phyloP scores from a whole-genome alignment of 345 rosid species.

The Clausena lansium region DNA sequence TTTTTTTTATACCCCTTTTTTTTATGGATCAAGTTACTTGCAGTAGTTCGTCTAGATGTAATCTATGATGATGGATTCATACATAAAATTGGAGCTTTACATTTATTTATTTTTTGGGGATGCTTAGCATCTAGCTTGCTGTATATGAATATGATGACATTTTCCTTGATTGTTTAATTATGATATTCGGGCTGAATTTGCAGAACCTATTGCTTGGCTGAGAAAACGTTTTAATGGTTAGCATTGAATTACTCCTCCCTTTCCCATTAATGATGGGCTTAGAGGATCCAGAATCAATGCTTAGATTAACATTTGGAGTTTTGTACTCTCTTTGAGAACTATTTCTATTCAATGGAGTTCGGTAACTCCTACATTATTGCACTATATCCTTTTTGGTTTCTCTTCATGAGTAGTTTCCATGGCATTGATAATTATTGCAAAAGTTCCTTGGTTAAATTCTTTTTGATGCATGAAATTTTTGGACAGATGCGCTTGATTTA shows the following conservation, averaged over 20 bases:
- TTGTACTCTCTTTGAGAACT: slow-evolving; percentile 43
- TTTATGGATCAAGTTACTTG: too few species aligned
- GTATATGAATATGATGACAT: too few species aligned
- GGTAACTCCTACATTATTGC: slow-evolving; percentile 32
- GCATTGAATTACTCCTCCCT: slow-evolving; percentile 24
- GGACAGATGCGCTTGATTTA: background rate
- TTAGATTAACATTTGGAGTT: slow-evolving; percentile 37
- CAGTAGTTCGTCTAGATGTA: too few species aligned
- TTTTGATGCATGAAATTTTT: background rate
- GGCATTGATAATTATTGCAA: background rate
- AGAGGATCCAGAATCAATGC: slow-evolving; percentile 33
- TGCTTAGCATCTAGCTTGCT: too few species aligned
- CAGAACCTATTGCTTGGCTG: background rate
- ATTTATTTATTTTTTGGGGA: too few species aligned
- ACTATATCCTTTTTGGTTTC: background rate
- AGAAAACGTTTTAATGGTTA: background rate
- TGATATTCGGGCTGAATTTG: too few species aligned
- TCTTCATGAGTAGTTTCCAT: background rate
- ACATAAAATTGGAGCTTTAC: too few species aligned
- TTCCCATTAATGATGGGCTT: slow-evolving; percentile 9
- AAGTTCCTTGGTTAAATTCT: background rate
- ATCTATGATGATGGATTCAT: too few species aligned
- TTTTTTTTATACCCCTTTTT: too few species aligned
- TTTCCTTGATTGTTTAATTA: too few species aligned
- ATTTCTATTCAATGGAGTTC: slow-evolving; percentile 41